Percentiles rank a stretch among this genome's conserved stretches.
Conservation (phyloP, 176 grass and related monocot species). For the Triticum turgidum region DNA sequence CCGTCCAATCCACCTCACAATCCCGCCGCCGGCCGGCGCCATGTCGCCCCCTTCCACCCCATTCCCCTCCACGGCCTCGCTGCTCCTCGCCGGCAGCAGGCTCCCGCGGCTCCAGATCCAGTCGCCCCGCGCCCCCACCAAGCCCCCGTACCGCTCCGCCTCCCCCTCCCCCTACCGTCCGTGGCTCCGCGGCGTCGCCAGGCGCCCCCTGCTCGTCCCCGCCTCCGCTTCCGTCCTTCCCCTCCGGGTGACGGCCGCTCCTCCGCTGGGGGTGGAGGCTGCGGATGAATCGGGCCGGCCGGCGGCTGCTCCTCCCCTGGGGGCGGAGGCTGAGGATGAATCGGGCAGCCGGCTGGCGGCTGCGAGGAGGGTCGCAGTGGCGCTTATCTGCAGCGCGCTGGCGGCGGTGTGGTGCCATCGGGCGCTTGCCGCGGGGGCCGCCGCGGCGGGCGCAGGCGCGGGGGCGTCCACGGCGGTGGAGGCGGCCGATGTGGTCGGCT, state of each 20-base stretch:
- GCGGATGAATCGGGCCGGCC: background rate
- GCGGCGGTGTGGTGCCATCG: conserved; percentile 32
- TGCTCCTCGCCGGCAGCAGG: conserved; percentile 35
- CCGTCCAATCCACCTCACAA: background rate
- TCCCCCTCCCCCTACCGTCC: background rate
- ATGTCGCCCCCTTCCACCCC: conserved; percentile 26
- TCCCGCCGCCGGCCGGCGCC: background rate
- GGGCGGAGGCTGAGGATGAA: conserved; percentile 10
- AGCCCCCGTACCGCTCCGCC: conserved; percentile 24
- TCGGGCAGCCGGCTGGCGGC: background rate
- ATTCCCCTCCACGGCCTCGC: conserved; percentile 14
- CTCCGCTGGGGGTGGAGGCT: conserved; percentile 12
- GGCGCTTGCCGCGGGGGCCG: conserved; percentile 26
- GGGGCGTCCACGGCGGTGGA: conserved; percentile 38
- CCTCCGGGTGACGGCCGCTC: background rate
- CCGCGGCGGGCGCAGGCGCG: conserved; percentile 23
- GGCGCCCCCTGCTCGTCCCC: conserved; percentile 10
- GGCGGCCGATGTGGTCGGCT: conserved; percentile 28
- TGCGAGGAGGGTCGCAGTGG: conserved; percentile 31
- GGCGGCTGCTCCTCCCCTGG: conserved; percentile 9
- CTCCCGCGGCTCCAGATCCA: conserved; percentile 43
- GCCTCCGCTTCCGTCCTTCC: conserved; percentile 13
- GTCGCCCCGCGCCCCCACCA: conserved; percentile 44
- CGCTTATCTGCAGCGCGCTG: conserved; percentile 17
- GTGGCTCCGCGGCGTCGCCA: background rate